Evolutionary conservation across 495 filamentous ascomycete species (phyloP).

Genomic region (Penicillium lagena): DNA sequence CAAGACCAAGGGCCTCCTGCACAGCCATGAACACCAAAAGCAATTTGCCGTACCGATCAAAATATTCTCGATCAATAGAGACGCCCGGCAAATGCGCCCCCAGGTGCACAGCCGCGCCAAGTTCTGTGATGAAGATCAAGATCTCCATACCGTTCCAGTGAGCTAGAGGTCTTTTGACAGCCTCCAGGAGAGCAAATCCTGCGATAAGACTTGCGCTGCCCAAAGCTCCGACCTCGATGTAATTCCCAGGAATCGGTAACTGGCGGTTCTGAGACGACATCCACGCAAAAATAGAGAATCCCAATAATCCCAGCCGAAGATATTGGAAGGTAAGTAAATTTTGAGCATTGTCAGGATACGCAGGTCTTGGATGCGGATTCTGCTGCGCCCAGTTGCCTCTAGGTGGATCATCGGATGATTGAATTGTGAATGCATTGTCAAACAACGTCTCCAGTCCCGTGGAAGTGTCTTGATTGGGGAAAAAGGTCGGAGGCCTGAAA

Average conservation of each 20-base stretch:
- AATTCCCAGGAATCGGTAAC: conserved; percentile 29
- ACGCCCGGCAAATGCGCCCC: conserved; percentile 31
- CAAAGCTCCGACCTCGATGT: conserved; percentile 35
- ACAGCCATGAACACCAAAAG: conserved; percentile 36
- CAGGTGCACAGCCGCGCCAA: conserved; percentile 31
- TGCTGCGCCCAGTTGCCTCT: conserved; percentile 8
- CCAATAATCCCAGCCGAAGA: conserved; percentile 28
- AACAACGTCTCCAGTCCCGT: conserved; percentile 45
- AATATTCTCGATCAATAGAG: conserved; percentile 29
- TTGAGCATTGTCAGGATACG: conserved; percentile 5
- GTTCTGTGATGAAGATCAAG: conserved; percentile 36
- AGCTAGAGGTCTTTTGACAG: conserved; percentile 26
- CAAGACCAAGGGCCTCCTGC: conserved; percentile 28
- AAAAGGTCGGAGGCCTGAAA: conserved; percentile 48
- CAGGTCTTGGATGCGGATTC: conserved; percentile 1
- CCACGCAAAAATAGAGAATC: conserved; percentile 28
- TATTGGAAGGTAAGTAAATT: conserved; percentile 18
- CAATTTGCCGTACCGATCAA: conserved; percentile 36
- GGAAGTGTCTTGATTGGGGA: conserved; percentile 33
- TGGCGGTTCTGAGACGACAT: conserved; percentile 25
- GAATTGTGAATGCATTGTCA: conserved; percentile 38
- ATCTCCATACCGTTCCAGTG: conserved; percentile 41
- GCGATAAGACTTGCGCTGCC: conserved; percentile 36
- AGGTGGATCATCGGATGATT: conserved; percentile 24
- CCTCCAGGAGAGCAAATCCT: conserved; percentile 33